Conservation (phyloP, 2,329 filamentous ascomycete genomes). For the Penicillium rolfsii region DNA sequence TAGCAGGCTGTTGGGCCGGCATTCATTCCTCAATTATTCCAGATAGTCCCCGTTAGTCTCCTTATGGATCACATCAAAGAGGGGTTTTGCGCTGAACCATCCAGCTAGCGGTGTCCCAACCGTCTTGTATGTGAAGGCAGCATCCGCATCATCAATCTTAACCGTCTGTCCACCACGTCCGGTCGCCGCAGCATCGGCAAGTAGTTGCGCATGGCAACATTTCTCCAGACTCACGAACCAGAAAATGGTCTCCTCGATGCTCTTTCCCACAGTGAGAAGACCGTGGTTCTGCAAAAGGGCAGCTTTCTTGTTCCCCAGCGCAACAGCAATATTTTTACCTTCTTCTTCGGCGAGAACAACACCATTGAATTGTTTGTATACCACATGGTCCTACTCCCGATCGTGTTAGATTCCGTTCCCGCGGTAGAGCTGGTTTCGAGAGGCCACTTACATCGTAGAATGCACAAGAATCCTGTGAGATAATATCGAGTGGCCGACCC, state of each 20-base stretch:
- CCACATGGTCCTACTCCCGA: slow-evolving; percentile 49
- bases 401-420: not conserved
- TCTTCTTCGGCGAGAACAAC: slow-evolving; percentile 58
- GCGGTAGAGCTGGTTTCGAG: not conserved
- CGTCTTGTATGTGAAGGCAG: slow-evolving; percentile 67
- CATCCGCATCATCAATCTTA: slow-evolving; percentile 70
- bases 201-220: slow-evolving; percentile 57
- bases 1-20: not conserved
- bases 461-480: slow-evolving; percentile 50
- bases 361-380: slow-evolving; percentile 58
- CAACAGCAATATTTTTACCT: slow-evolving; percentile 55
- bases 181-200: slow-evolving; percentile 56
- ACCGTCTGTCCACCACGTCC: slow-evolving; percentile 67
- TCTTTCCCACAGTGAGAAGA: slow-evolving; percentile 54
- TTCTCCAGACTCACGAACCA: slow-evolving; percentile 60
- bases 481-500: slow-evolving; percentile 49
- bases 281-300: slow-evolving; percentile 60
- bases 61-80: slow-evolving; percentile 70
- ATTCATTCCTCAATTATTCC: slow-evolving; percentile 34
- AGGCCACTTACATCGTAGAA: slow-evolving; percentile 46
- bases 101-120: slow-evolving; percentile 65
- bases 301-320: slow-evolving; percentile 55
- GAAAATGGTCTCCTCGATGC: slow-evolving; percentile 56
- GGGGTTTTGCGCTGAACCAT: slow-evolving; percentile 71
- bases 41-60: slow-evolving; percentile 62